phyloP scores from a whole-genome alignment of 169 alveolate species.

The Nephromyces sp. region DNA sequence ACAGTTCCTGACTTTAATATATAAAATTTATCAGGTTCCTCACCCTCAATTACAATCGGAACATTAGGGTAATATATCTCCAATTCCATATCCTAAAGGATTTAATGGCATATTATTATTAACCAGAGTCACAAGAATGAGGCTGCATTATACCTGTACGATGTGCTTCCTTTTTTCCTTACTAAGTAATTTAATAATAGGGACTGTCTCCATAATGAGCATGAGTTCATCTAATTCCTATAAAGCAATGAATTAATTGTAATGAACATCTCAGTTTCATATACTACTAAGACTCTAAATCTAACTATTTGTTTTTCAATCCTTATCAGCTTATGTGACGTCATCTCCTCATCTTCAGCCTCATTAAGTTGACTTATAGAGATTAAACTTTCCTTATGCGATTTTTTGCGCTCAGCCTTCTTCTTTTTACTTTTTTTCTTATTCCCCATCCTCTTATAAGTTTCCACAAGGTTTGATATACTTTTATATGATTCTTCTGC shows the following conservation, averaged over 20 bases:
- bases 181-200: slow-evolving; percentile 23
- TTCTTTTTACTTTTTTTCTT: not conserved
- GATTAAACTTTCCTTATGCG: not conserved
- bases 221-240: slow-evolving; percentile 31
- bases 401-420: not conserved
- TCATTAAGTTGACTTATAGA: not conserved
- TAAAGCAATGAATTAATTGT: not conserved
- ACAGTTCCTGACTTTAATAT: slow-evolving; percentile 56
- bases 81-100: slow-evolving; percentile 13
- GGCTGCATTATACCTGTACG: not conserved
- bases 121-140: not conserved
- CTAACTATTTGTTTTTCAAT: not conserved
- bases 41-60: slow-evolving; percentile 56
- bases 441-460: not conserved
- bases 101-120: not conserved
- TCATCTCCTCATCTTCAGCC: not conserved
- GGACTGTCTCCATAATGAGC: slow-evolving; percentile 26
- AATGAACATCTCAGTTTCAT: not conserved
- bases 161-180: slow-evolving; percentile 23
- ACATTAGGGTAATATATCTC: slow-evolving; percentile 38
- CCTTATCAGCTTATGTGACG: not conserved
- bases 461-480: not conserved
- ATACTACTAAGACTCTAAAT: no score
- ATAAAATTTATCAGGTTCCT: slow-evolving; percentile 46
- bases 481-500: slow-evolving; percentile 1